These are phyloP conservation scores for Biscogniauxia mediterranea DNA, from an alignment of 2,329 filamentous ascomycete species.

Conservation along the genomic window DNA sequence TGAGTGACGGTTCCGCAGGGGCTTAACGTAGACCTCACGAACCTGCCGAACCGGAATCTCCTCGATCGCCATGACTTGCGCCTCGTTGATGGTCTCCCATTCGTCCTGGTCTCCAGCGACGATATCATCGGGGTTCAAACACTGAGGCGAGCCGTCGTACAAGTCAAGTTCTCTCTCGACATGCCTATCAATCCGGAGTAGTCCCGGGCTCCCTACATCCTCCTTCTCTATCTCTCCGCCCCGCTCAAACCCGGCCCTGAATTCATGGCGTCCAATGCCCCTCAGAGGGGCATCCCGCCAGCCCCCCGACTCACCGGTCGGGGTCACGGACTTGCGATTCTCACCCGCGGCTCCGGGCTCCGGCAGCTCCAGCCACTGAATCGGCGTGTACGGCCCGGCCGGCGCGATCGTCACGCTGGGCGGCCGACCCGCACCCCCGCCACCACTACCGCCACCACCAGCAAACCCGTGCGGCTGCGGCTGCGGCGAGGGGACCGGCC, in stretches of 20 bases:
- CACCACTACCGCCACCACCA: not conserved
- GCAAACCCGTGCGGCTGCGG: slow-evolving; percentile 9
- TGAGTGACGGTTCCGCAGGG: not conserved
- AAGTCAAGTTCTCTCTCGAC: slow-evolving; percentile 3
- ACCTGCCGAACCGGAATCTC: slow-evolving; percentile 12
- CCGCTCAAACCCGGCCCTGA: not conserved
- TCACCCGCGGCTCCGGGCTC: not conserved
- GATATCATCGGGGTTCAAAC: not conserved
- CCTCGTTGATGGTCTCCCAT: slow-evolving; percentile 12
- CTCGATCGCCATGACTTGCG: slow-evolving; percentile 12
- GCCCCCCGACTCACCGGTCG: slow-evolving; percentile 13
- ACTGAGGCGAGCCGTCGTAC: not conserved
- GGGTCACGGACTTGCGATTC: not conserved
- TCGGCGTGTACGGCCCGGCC: slow-evolving; percentile 4
- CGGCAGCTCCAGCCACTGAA: slow-evolving; percentile 19
- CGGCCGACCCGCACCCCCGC: not conserved
- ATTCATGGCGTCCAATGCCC: too few species aligned
- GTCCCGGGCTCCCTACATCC: not conserved
- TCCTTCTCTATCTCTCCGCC: not conserved
- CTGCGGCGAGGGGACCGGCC: slow-evolving; percentile 16
- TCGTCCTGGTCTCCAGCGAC: slow-evolving; percentile 1
- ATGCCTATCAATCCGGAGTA: not conserved
- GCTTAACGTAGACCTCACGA: slow-evolving; percentile 5
- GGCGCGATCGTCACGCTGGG: not conserved
- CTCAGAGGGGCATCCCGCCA: slow-evolving; percentile 8